These are phyloP conservation scores for Chlorella sp. DNA, from an alignment of 139 green algal species.

Conservation along the genomic window DNA sequence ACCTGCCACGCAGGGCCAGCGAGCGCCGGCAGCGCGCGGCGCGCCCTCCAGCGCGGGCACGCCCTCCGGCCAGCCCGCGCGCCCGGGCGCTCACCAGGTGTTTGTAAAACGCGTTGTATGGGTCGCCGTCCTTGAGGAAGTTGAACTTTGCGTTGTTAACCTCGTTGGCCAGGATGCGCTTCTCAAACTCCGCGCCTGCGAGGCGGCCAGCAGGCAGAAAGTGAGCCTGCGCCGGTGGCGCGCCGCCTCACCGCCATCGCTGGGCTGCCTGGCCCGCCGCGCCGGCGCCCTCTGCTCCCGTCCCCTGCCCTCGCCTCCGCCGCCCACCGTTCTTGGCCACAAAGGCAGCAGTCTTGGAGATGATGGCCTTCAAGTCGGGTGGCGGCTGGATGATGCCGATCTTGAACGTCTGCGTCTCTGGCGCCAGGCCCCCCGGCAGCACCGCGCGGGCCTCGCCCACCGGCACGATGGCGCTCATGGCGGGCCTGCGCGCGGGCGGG, in stretches of 20 bases:
- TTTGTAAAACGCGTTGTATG: conserved; percentile 97
- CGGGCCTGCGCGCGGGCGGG: too few relatives aligned
- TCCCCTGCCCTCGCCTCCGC: background rate
- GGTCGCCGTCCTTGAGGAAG: conserved; percentile 90
- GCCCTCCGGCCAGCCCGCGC: too few relatives aligned
- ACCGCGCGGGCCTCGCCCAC: conserved; percentile 56
- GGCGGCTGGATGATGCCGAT: conserved; percentile 95
- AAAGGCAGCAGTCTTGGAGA: background rate
- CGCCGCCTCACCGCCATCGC: background rate
- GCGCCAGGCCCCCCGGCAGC: conserved; percentile 49
- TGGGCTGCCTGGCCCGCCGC: background rate
- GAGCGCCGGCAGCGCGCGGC: too few relatives aligned
- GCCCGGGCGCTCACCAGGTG: conserved; percentile 75
- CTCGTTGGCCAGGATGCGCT: conserved; percentile 90
- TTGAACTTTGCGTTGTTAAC: conserved; percentile 97
- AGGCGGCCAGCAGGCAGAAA: background rate
- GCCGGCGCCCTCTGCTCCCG: background rate
- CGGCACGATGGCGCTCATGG: conserved; percentile 63
- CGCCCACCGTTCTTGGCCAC: background rate
- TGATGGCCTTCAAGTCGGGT: conserved; percentile 75
- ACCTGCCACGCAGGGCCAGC: too few relatives aligned
- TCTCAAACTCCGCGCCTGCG: conserved; percentile 90
- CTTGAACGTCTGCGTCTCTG: conserved; percentile 89
- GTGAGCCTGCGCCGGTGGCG: too few relatives aligned
- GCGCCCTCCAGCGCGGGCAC: too few relatives aligned